These are phyloP conservation scores for Brassica hybrid DNA, from an alignment of 441 rosid species.

Conservation along the genomic window DNA sequence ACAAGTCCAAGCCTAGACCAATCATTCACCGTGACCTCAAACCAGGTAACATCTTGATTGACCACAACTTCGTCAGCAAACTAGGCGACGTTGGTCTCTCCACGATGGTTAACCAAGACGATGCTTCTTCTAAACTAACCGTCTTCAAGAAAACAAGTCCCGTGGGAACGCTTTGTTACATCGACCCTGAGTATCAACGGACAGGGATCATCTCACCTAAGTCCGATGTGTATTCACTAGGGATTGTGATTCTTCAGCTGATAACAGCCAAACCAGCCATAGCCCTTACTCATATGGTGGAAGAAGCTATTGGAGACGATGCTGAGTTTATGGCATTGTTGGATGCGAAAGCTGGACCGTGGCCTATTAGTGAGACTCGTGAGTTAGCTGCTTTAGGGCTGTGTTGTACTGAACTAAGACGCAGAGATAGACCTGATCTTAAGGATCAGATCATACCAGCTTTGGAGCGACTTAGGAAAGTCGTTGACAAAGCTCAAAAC, in stretches of 20 bases:
- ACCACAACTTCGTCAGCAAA: slow-evolving; percentile 80
- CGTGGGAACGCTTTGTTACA: slow-evolving; percentile 86
- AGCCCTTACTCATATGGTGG: slow-evolving; percentile 69
- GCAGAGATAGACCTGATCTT: slow-evolving; percentile 82
- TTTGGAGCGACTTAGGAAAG: slow-evolving; percentile 66
- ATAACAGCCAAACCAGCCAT: slow-evolving; percentile 83
- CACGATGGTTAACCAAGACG: slow-evolving; percentile 62
- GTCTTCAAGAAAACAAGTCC: slow-evolving; percentile 65
- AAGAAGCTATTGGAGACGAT: slow-evolving; percentile 63
- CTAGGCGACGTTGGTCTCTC: slow-evolving; percentile 94
- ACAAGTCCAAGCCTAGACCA: slow-evolving; percentile 75
- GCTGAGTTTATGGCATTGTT: slow-evolving; percentile 54
- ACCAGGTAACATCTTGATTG: slow-evolving; percentile 92
- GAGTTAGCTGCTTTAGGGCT: slow-evolving; percentile 77
- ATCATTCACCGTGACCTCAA: slow-evolving; percentile 92
- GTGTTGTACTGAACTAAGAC: slow-evolving; percentile 76
- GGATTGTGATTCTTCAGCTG: slow-evolving; percentile 82
- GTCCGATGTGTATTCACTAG: slow-evolving; percentile 87
- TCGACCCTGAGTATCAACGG: slow-evolving; percentile 93
- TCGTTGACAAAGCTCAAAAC: slow-evolving; percentile 51
- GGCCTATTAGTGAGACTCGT: slow-evolving; percentile 78
- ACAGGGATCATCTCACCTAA: slow-evolving; percentile 78
- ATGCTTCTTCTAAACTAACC: slow-evolving; percentile 48
- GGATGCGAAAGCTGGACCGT: slow-evolving; percentile 77
- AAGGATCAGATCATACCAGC: slow-evolving; percentile 75